Percentiles rank a stretch among this genome's conserved stretches.
Evolutionary conservation across 768 basidiomycete genomes (phyloP).

Genomic region (Cantharellus anzutake): DNA sequence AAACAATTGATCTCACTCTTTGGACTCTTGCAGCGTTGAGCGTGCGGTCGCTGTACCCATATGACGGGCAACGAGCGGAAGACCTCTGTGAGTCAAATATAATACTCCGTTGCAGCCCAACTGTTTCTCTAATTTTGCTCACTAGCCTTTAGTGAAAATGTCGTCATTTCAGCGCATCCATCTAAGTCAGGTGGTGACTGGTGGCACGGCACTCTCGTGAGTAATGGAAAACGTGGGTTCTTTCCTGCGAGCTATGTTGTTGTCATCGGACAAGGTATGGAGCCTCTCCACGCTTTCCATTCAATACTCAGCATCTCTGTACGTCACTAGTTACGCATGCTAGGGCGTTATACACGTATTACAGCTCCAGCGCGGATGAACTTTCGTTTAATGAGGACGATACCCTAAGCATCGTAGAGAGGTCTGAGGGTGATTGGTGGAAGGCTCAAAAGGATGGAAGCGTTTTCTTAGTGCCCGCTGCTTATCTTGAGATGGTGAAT

Average conservation of each 20-base stretch:
- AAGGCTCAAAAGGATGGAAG: slow-evolving; percentile 76
- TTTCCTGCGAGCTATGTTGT: slow-evolving; percentile 85
- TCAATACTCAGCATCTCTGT: not conserved
- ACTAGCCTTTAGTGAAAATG: slow-evolving; percentile 62
- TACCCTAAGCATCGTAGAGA: slow-evolving; percentile 58
- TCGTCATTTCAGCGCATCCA: slow-evolving; percentile 61
- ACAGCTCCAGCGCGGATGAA: slow-evolving; percentile 51
- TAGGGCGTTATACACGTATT: slow-evolving; percentile 65
- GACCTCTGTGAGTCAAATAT: slow-evolving; percentile 50
- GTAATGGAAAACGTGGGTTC: slow-evolving; percentile 54
- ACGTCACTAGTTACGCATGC: slow-evolving; percentile 33
- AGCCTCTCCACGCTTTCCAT: not conserved
- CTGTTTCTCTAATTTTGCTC: no score
- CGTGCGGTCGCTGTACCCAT: slow-evolving; percentile 67
- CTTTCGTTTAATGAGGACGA: slow-evolving; percentile 76
- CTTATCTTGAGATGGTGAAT: slow-evolving; percentile 68
- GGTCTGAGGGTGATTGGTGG: slow-evolving; percentile 82
- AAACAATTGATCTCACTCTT: no score
- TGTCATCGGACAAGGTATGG: slow-evolving; percentile 44
- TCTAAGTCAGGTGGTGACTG: slow-evolving; percentile 76
- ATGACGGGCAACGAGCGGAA: slow-evolving; percentile 69
- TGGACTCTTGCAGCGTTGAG: slow-evolving; percentile 33
- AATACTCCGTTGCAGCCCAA: not conserved
- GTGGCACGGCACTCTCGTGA: slow-evolving; percentile 71
- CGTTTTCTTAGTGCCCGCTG: slow-evolving; percentile 81